phyloP scores from a whole-genome alignment of 179 eudicot species.

The Corrigiola litoralis region DNA sequence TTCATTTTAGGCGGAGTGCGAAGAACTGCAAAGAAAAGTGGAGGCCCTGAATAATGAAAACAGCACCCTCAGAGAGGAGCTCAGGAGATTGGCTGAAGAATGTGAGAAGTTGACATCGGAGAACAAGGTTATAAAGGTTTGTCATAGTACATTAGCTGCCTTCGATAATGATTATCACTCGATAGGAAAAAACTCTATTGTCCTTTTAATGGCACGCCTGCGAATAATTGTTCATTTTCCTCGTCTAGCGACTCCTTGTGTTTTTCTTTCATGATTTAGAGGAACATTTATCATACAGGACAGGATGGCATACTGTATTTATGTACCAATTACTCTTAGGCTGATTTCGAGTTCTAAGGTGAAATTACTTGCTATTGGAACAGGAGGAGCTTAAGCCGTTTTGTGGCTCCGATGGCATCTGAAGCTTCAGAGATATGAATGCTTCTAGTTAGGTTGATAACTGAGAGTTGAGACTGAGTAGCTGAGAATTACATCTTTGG shows the following conservation, averaged over 20 bases:
- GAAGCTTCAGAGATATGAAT: slow-evolving; percentile 34
- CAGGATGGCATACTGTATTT: background rate
- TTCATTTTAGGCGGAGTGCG: slow-evolving; percentile 78
- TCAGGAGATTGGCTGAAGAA: slow-evolving; percentile 67
- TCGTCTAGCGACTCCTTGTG: too few relatives aligned
- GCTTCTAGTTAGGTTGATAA: slow-evolving; percentile 36
- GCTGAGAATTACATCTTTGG: slow-evolving; percentile 3
- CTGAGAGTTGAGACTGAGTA: slow-evolving; percentile 20
- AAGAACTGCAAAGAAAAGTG: slow-evolving; percentile 80
- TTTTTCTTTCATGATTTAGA: too few relatives aligned
- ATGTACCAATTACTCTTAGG: background rate
- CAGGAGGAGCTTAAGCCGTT: slow-evolving; percentile 76
- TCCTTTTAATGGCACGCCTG: too few relatives aligned
- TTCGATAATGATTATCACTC: background rate
- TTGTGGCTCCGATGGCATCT: slow-evolving; percentile 51
- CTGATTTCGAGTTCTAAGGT: background rate
- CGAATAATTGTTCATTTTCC: too few relatives aligned
- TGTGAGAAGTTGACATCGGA: slow-evolving; percentile 76
- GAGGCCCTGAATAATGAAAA: slow-evolving; percentile 67
- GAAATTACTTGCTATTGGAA: slow-evolving; percentile 18
- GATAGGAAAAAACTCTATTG: background rate
- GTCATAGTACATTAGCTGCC: background rate
- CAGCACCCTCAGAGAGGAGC: slow-evolving; percentile 59
- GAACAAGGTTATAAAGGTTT: slow-evolving; percentile 77
- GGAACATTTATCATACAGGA: background rate